These are phyloP conservation scores for Saitozyma sp. DNA, from an alignment of 768 basidiomycete species.

Conservation along the genomic window DNA sequence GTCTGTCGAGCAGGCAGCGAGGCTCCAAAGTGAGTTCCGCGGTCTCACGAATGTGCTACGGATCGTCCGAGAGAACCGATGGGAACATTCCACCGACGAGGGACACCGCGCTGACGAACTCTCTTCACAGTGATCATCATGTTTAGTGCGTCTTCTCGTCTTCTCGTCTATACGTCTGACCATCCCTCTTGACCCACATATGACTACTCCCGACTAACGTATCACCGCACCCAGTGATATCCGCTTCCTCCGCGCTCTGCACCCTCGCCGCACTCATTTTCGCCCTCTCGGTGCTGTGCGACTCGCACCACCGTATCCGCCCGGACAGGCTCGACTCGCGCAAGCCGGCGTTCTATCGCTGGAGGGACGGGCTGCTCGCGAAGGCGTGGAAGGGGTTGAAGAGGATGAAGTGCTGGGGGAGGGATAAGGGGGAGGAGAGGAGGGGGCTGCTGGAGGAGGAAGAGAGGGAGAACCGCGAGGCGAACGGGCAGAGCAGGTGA, in stretches of 20 bases:
- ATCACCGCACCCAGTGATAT: conserved; percentile 60
- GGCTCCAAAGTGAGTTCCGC: conserved; percentile 63
- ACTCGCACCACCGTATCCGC: conserved; percentile 54
- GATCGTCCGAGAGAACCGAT: too few species aligned
- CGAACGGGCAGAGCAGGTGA: too few species aligned
- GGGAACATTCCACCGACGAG: neutral
- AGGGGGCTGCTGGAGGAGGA: conserved; percentile 28
- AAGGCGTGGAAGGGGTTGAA: conserved; percentile 36
- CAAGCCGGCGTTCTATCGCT: conserved; percentile 44
- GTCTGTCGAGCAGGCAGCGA: conserved; percentile 78
- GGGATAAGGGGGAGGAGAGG: conserved; percentile 30
- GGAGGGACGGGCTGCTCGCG: conserved; percentile 28
- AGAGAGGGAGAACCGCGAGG: neutral
- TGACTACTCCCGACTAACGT: neutral
- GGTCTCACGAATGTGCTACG: too few species aligned
- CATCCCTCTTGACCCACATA: neutral
- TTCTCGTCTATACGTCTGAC: neutral
- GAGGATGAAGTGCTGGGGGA: conserved; percentile 20
- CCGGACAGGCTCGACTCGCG: conserved; percentile 47
- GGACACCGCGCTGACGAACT: neutral
- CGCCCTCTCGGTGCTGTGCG: conserved; percentile 66
- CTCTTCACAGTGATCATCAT: conserved; percentile 72
- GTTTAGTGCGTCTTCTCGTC: conserved; percentile 59
- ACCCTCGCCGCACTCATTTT: conserved; percentile 66
- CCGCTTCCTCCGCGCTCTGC: conserved; percentile 70